Evolutionary conservation across 768 basidiomycete genomes (phyloP).

Genomic region (Xerocomellus dryophilus): DNA sequence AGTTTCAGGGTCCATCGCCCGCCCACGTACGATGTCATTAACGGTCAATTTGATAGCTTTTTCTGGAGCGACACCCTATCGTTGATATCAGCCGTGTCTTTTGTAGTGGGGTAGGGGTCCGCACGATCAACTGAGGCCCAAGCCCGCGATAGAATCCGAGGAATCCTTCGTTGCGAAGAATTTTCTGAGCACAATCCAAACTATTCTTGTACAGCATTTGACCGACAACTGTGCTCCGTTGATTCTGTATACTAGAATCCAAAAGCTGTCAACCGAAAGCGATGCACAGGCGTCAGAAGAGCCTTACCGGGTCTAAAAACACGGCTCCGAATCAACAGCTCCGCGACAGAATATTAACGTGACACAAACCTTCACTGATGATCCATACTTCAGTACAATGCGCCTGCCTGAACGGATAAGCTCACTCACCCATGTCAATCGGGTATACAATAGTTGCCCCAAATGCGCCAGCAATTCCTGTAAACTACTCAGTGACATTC

Average conservation of each 20-base stretch:
- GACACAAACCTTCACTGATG: constrained; percentile 65
- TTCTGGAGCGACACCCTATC: constrained; percentile 89
- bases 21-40: constrained; percentile 83
- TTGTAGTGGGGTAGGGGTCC: constrained; percentile 11
- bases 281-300: not conserved
- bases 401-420: not conserved
- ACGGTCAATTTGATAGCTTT: constrained; percentile 98
- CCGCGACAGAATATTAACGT: not conserved
- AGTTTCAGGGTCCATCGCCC: constrained; percentile 90
- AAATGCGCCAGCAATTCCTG: constrained; percentile 86
- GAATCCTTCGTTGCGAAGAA: constrained; percentile 92
- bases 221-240: constrained; percentile 93
- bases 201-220: constrained; percentile 97
- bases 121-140: constrained; percentile 88
- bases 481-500: constrained; percentile 16
- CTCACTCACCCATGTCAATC: constrained; percentile 79
- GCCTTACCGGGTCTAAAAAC: constrained; percentile 55
- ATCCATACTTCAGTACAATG: constrained; percentile 8
- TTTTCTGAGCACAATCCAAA: constrained; percentile 88
- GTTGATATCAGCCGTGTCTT: constrained; percentile 8
- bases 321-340: constrained; percentile 6
- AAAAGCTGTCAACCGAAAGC: constrained; percentile 3
- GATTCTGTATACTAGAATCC: constrained; percentile 84
- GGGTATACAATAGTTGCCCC: constrained; percentile 99
- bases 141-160: constrained; percentile 96